A percentile compares a stretch with the other conserved stretches of the same genome.
Evolutionary conservation across 352 stramenopile genomes (phyloP).

Genomic region (Phytopythium mirpurense): DNA sequence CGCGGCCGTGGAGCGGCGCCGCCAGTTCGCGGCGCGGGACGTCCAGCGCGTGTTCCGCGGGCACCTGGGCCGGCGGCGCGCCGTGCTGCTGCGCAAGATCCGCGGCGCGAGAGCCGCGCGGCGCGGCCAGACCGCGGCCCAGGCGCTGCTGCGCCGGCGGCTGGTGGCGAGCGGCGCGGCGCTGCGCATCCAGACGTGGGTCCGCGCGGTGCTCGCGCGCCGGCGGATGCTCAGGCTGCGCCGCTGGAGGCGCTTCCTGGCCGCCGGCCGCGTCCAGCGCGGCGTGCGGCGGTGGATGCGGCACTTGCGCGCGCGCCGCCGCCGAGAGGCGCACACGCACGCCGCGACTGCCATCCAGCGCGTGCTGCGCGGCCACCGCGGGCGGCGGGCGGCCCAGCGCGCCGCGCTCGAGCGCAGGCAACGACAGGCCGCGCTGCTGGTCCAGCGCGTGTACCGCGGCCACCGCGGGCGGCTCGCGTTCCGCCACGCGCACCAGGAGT

Average conservation of each 20-base stretch:
- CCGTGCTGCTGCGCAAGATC: conserved; percentile 62
- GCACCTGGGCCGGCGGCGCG: conserved; percentile 36
- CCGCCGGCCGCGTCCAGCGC: conserved; percentile 39
- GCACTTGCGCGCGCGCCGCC: conserved; percentile 21
- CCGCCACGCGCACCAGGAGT: conserved; percentile 19
- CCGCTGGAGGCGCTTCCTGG: conserved; percentile 36
- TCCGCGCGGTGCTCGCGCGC: conserved; percentile 32
- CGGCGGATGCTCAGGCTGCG: conserved; percentile 36
- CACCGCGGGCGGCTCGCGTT: conserved; percentile 24
- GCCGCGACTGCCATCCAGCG: conserved; percentile 37
- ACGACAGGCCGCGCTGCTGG: conserved; percentile 18
- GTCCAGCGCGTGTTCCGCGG: conserved; percentile 40
- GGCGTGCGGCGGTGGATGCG: conserved; percentile 51
- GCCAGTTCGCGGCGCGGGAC: conserved; percentile 16
- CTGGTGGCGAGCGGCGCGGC: conserved; percentile 42
- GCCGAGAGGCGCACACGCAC: conserved; percentile 29
- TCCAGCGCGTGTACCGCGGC: conserved; percentile 46
- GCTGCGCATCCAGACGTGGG: conserved; percentile 43
- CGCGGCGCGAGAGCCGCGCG: conserved; percentile 36
- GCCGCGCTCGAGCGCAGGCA: conserved; percentile 24
- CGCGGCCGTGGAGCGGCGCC: conserved; percentile 22
- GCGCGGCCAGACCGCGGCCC: conserved; percentile 46
- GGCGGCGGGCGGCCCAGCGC: conserved; percentile 20
- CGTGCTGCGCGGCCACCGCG: conserved; percentile 34
- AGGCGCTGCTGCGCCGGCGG: conserved; percentile 40